Conservation (phyloP, 768 basidiomycete species). For the Mycena indigotica region DNA sequence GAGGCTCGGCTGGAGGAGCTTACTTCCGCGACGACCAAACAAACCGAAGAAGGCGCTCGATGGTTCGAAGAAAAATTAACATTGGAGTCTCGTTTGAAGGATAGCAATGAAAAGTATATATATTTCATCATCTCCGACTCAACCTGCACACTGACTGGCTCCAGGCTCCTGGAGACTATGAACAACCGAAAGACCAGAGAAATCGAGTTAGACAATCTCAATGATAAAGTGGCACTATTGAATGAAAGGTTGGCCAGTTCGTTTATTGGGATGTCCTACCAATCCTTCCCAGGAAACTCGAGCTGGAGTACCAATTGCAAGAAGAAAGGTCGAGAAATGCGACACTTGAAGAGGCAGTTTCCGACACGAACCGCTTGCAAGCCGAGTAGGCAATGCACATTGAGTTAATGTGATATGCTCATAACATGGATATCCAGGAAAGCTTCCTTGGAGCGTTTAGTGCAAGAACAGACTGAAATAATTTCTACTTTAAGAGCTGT, state of each 20-base stretch:
- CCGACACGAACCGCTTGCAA: background rate
- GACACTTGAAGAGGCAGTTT: slow-evolving; percentile 9
- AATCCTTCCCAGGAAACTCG: slow-evolving; percentile 13
- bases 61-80: slow-evolving; percentile 13
- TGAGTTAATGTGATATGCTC: no score
- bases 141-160: no score
- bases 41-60: slow-evolving; percentile 21
- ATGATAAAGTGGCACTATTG: background rate
- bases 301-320: slow-evolving; percentile 12
- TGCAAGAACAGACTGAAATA: slow-evolving; percentile 4
- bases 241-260: slow-evolving; percentile 1
- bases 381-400: slow-evolving; percentile 10
- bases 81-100: slow-evolving; percentile 18
- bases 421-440: slow-evolving; percentile 14
- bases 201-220: slow-evolving; percentile 1
- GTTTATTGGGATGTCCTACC: background rate
- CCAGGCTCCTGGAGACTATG: slow-evolving; percentile 5
- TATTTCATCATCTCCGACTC: no score
- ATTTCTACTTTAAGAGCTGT: background rate
- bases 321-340: slow-evolving; percentile 11
- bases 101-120: slow-evolving; percentile 21
- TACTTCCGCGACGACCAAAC: slow-evolving; percentile 17
- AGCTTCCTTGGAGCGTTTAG: slow-evolving; percentile 5
- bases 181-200: slow-evolving; percentile 11
- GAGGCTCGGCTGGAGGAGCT: slow-evolving; percentile 22